phyloP scores from a whole-genome alignment of 2,329 filamentous ascomycete genomes.

The Phialophora expanda region DNA sequence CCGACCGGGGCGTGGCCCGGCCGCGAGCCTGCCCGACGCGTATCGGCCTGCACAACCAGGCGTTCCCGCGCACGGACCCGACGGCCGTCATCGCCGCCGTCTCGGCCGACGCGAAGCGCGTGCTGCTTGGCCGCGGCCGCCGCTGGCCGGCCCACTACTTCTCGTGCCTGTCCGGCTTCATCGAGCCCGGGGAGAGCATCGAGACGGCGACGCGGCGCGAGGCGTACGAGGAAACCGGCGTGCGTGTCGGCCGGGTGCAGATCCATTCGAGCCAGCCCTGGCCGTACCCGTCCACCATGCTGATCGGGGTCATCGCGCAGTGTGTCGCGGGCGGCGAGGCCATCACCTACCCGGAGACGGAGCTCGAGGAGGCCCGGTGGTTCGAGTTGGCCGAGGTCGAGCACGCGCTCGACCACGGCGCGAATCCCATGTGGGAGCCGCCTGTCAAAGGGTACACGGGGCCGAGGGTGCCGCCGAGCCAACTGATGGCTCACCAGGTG shows the following conservation, averaged over 20 bases:
- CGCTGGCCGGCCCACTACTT: conserved; percentile 85
- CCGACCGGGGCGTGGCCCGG: conserved; percentile 47
- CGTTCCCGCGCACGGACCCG: conserved; percentile 88
- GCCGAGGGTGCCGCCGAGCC: conserved; percentile 26
- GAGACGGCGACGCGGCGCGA: conserved; percentile 82
- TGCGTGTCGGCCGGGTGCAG: conserved; percentile 74
- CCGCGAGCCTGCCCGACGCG: conserved; percentile 75
- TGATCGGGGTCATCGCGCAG: conserved; percentile 87
- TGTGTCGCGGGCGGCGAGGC: conserved; percentile 69
- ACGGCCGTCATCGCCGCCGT: conserved; percentile 96
- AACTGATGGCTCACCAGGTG: conserved; percentile 30
- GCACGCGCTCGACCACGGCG: conserved; percentile 62
- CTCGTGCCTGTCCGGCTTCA: conserved; percentile 83
- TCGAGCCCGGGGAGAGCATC: conserved; percentile 81
- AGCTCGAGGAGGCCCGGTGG: conserved; percentile 90
- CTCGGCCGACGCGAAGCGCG: conserved; percentile 73
- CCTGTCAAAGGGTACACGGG: conserved; percentile 28
- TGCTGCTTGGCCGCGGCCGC: conserved; percentile 83
- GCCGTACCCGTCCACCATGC: conserved; percentile 81
- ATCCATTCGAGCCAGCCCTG: conserved; percentile 84
- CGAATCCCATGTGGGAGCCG: conserved; percentile 31
- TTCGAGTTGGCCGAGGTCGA: conserved; percentile 78
- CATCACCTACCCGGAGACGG: conserved; percentile 78
- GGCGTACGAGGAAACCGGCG: conserved; percentile 83
- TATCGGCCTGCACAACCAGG: conserved; percentile 83